Evolutionary conservation across 345 rosid genomes (phyloP), one percentile per base, ranked within the genome.

Genomic region (Clarkia xantiana): DNA sequence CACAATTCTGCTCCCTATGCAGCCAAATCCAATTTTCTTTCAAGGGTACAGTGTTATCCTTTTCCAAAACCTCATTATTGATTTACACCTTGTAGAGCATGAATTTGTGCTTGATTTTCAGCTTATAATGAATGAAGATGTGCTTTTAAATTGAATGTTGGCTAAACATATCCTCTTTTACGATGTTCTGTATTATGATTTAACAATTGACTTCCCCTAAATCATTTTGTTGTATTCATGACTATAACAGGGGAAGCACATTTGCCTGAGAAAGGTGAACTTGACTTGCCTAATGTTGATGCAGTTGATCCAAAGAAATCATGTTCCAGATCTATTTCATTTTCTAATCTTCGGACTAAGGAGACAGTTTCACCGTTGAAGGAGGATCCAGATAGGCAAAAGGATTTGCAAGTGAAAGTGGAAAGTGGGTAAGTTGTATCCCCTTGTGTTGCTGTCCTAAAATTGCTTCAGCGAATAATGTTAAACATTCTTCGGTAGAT

Each of bases 211-310:
- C 16, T 22, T 48, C 9, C 34, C 22, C 5, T 14, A 38, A 11
- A 13, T n/a, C 14, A 3, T 25, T 16, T n/a, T 14, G 10, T n/a
- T 49, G 14, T 18, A 34, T 2, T 29, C 19, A 25, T 34, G 13
- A n/a, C 25, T 11, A 25, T 49, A n/a, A 25, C 53, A 25, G 53
- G 42, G 16, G 18, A 11, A 14, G 53, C 11, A 14, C 45, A 14
- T 14, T 38, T 43, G 34, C 63, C 45, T 10, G 61, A 54, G 22
- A 66, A 55, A 16, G 49, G 23, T 4, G 40, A 17, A 14, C n/a
- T 13, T 22, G 34, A 39, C 3, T 16, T 41, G 13, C 41, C 42
- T n/a, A n/a, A 9, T 14, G 17, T 7, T n/a, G 40, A 49, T 22
- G 53, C 41, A 19, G n/a, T 18, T 17, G 14, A 19, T n/a, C n/a